Evolutionary conservation across 345 rosid species (phyloP), one percentile per base, ranked within the genome.

Genomic region (Camelina sativa): DNA sequence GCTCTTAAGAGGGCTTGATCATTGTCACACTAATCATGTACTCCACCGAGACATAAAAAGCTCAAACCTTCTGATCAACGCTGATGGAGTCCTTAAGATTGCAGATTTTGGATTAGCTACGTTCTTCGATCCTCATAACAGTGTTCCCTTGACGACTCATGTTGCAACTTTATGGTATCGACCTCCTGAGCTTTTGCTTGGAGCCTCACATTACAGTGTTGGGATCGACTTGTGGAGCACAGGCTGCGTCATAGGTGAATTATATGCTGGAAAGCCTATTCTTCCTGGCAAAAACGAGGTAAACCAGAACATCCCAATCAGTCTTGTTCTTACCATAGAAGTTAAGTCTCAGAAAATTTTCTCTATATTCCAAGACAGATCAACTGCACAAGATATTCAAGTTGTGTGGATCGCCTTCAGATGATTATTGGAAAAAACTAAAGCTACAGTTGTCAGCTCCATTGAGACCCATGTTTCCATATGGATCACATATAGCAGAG

Each of bases 91-190:
- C 65, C 82, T 94, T 81, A 94, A 94, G 86, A 90, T 94, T 80
- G 97, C 96, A 4, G 98, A 94, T 85, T 94, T 94, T 61, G 97
- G 98, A 22, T 79, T 94, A 56, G 91, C 98, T 20, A 90, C 87
- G 40, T 81, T 84, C 80, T 94, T 84, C 20, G 80, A 91, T 67
- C 92, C 96, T 57, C 76, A 73, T 8, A 72, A 88, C 66, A 85
- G 72, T 34, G 84, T 69, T 55, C 88, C 85, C 4, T 74, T 91
- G 88, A 94, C 98, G 7, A 90, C 88, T 37, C 93, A 93, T 25
- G 97, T 94, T 23, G 97, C 89, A 75, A 94, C 97, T 20, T 92
- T 94, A 15, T 94, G 98, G 98, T 94, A 94, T 77, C 83, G 97
- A 78, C 95, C 97, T 6, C 98, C 98, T 0, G 97, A 94, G 75